These are phyloP conservation scores for Microbotryum scabiosae DNA, from an alignment of 1,284 basidiomycete genomes.

Conservation along the genomic window DNA sequence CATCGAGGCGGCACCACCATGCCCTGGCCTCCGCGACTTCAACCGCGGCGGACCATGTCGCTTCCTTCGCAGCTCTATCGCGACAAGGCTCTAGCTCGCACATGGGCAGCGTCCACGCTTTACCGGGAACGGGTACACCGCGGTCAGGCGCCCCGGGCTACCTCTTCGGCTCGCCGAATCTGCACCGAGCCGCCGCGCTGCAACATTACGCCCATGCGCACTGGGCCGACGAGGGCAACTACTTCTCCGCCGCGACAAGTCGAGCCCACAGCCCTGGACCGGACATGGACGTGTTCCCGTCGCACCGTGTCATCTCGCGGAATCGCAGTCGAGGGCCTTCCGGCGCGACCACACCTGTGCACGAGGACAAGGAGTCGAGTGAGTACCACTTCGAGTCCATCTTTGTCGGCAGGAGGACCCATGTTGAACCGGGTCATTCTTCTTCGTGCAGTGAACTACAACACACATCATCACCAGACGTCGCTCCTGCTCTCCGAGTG, in stretches of 20 bases:
- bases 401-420: not conserved
- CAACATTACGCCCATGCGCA: constrained; percentile 4
- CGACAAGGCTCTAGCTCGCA: not conserved
- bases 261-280: constrained; percentile 6
- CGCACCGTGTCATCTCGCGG: constrained; percentile 12
- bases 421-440: not conserved
- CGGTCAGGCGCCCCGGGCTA: too few species aligned
- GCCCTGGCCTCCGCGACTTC: not conserved
- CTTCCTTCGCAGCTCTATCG: constrained; percentile 1
- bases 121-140: too few species aligned
- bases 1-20: not conserved
- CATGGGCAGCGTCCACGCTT: not conserved
- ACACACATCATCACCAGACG: constrained; percentile 22
- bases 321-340: constrained; percentile 16
- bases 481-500: constrained; percentile 26
- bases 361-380: constrained; percentile 13
- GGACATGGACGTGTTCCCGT: constrained; percentile 18
- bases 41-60: not conserved
- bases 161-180: too few species aligned
- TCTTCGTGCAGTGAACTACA: constrained; percentile 4
- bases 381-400: constrained; percentile 13
- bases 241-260: constrained; percentile 12
- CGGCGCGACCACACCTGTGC: constrained; percentile 18
- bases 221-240: constrained; percentile 9
- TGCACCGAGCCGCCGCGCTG: not conserved